phyloP scores from a whole-genome alignment of 257 asterid species.

The Coffea eugenioides region DNA sequence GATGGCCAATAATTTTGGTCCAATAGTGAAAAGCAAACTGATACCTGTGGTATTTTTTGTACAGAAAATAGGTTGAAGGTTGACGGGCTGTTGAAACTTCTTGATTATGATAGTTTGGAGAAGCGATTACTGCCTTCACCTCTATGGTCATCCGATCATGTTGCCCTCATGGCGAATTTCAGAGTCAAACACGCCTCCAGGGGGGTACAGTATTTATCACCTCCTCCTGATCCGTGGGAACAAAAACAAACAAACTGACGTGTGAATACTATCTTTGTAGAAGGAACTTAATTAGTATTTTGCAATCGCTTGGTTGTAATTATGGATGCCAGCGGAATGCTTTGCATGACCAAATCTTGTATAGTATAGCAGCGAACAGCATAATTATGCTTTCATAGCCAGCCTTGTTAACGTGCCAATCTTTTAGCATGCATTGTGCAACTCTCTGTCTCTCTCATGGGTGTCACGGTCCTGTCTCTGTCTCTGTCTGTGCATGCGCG shows the following conservation, averaged over 20 bases:
- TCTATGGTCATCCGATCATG: constrained; percentile 17
- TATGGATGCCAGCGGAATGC: background rate
- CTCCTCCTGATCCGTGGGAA: constrained; percentile 14
- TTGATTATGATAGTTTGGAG: constrained; percentile 3
- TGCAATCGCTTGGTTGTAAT: background rate
- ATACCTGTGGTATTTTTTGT: background rate
- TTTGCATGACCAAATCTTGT: background rate
- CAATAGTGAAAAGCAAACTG: too few relatives aligned
- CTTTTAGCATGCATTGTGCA: background rate
- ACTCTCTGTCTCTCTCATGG: background rate
- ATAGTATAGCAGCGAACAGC: background rate
- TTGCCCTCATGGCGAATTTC: constrained; percentile 2
- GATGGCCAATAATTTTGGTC: too few relatives aligned
- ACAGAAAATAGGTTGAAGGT: constrained; percentile 10
- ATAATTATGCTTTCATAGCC: background rate
- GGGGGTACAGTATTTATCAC: background rate
- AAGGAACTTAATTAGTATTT: background rate
- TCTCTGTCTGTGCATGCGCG: background rate
- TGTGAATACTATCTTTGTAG: background rate
- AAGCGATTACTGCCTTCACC: constrained; percentile 10
- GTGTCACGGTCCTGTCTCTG: too few relatives aligned
- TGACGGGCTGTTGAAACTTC: constrained; percentile 8
- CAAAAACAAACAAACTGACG: background rate
- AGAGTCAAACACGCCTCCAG: constrained; percentile 3
- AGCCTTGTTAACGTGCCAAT: background rate